Evolutionary conservation across 306 rosid genomes (phyloP), one percentile per base, ranked within the genome.

Genomic region (Acacia crassicarpa): DNA sequence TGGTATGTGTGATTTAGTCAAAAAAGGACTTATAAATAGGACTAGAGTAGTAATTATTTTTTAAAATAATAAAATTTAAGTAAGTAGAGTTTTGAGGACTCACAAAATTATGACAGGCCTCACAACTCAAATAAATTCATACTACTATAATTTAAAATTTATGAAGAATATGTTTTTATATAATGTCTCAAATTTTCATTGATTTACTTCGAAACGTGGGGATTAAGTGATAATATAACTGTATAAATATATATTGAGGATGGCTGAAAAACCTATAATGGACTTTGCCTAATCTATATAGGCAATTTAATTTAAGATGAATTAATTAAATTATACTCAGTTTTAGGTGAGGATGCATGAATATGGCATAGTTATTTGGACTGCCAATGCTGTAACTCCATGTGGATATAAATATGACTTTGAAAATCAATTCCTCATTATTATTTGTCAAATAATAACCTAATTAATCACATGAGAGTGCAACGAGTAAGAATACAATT

Each of bases 381-480:
- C 8, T 10, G 30, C 65, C 78, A 80, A 59, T 76, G 70, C 44
- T 43, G 66, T 8, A 41, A 71, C 72, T 51, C 20, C 82, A 48
- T 4, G 40, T 80, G 59, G 81, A 48, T 20, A 56, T 27, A 27
- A 1, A 51, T 54, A 8, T 44, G 38, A 72, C 69, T 40, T 53
- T 58, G 40, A 22, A 62, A 79, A 79, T 78, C 8, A 79, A 14
- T 38, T 67, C 27, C 12, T 70, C 56, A 70, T 56, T 23, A 43
- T 66, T 23, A 70, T 67, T 23, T 72, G 56, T 61, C 74, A 80
- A 82, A 69, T 75, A 61, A 51, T 68, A 75, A 78, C 78, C 72
- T 19, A 16, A 48, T 48, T 6, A 0, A 58, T 58, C 65, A 22
- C 65, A 58, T 58, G 65, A 58, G 32, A 20, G 22, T 0, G 15